Evolutionary conservation across 768 basidiomycete species (phyloP), one percentile per base, ranked within the genome.

Genomic region (Boletus rubroflammeus): DNA sequence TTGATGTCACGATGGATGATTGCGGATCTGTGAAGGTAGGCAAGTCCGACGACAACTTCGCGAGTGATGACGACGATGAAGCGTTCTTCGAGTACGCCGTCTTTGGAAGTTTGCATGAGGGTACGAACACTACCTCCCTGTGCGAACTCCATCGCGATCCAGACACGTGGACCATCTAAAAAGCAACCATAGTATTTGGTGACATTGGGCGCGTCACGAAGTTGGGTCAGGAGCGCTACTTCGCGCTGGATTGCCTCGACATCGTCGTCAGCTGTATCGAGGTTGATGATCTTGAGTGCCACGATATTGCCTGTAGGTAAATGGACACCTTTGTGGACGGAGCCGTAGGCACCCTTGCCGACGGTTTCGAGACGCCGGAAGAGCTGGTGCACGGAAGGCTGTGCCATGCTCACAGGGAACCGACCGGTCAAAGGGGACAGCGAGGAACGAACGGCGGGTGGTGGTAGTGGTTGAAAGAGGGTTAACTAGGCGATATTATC

Each of bases 91-190:
- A 98, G 73, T 49, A 82, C 78, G 0, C 82, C 83, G 55, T 83
- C 81, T 58, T 78, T 83, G 58, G 84, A 83, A 0, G 91, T 87
- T 70, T 97, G 93, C 86, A 97, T 94, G 61, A 99, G 78, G 3
- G 93, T 90, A 43, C 91, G 78, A 6, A 98, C 91, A 66, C 92
- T 95, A 7, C 97, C 97, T 6, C 96, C 96, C 58, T 93, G 86
- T 8, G 97, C 97, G 63, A 86, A 86, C 69, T 99, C 97, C 97
- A 99, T 99, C 35, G 88, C 92, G 62, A 99, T 98, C 95, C 97
- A 99, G 10, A 99, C 93, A 46, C 92, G 89, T 28, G 93, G 90
- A 0, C 94, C 95, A 66, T 96, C 90, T 67, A 97, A 81, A 73
- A 90, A 87, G 73, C 93, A 97, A n/a, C 93, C 96, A 72, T 86